Evolutionary conservation across 345 rosid species (phyloP).

Genomic region (Sapria himalayana): DNA sequence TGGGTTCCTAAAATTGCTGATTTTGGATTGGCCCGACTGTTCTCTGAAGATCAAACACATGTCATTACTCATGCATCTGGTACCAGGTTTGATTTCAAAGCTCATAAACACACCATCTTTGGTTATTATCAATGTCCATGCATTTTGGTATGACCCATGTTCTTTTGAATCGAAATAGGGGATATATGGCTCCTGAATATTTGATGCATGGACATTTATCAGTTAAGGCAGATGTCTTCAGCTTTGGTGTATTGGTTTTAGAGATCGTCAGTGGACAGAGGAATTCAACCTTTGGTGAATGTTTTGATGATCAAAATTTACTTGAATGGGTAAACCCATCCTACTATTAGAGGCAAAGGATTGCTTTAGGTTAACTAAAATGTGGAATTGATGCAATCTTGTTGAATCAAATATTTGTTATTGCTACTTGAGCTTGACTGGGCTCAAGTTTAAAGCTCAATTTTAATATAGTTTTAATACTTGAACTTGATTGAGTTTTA

Average conservation of each 20-base stretch:
- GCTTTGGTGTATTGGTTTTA: slow-evolving; percentile 85
- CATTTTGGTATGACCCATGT: too few relatives aligned
- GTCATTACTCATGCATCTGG: slow-evolving; percentile 88
- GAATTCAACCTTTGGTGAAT: slow-evolving; percentile 35
- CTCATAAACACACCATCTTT: not conserved
- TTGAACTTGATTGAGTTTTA: too few relatives aligned
- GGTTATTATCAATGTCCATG: not conserved
- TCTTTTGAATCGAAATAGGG: slow-evolving; percentile 25
- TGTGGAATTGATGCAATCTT: too few relatives aligned
- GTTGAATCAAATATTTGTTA: too few relatives aligned
- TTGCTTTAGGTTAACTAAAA: too few relatives aligned
- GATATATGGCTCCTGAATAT: slow-evolving; percentile 98
- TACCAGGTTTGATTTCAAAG: slow-evolving; percentile 47
- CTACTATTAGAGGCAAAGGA: too few relatives aligned
- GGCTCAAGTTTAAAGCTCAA: too few relatives aligned
- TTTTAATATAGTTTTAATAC: too few relatives aligned
- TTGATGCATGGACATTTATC: slow-evolving; percentile 68
- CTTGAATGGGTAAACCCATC: slow-evolving; percentile 75
- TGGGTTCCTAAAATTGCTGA: slow-evolving; percentile 97
- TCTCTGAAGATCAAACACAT: slow-evolving; percentile 73
- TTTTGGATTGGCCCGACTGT: slow-evolving; percentile 99
- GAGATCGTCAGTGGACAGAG: slow-evolving; percentile 74
- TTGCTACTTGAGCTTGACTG: too few relatives aligned
- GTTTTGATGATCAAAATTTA: slow-evolving; percentile 32
- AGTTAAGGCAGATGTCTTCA: slow-evolving; percentile 73